Percentiles rank a stretch among this genome's conserved stretches.
Conservation (phyloP, 305 asterid genomes). For the Fraxinus latifolia region DNA sequence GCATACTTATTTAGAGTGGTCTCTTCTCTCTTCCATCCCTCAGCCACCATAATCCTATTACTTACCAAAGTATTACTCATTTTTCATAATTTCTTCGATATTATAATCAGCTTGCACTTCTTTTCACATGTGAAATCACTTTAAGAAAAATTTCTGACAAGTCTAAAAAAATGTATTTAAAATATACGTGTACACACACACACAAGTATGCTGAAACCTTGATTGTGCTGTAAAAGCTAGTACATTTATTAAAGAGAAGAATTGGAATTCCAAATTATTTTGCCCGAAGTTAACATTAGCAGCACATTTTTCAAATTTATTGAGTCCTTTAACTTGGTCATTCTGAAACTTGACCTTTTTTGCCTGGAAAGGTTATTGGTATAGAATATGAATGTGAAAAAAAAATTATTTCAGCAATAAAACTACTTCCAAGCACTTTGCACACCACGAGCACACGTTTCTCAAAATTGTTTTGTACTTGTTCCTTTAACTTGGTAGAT, state of each 20-base stretch:
- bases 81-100: neutral
- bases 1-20: neutral
- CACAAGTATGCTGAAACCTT: neutral
- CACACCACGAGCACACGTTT: neutral
- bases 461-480: neutral
- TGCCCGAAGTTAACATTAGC: neutral
- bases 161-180: neutral
- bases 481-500: neutral
- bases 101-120: neutral
- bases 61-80: neutral
- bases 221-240: neutral
- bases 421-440: slow-evolving; percentile 12
- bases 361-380: neutral
- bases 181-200: neutral
- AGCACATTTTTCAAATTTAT: neutral
- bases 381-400: neutral
- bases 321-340: neutral
- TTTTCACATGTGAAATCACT: neutral
- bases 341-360: neutral
- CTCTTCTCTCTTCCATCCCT: neutral
- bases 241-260: neutral
- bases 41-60: neutral
- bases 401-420: neutral
- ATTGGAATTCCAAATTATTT: neutral
- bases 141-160: neutral